Base-by-base conservation (phyloP, 805 yeast species). In the Zygoascus biomembranicola region DNA sequence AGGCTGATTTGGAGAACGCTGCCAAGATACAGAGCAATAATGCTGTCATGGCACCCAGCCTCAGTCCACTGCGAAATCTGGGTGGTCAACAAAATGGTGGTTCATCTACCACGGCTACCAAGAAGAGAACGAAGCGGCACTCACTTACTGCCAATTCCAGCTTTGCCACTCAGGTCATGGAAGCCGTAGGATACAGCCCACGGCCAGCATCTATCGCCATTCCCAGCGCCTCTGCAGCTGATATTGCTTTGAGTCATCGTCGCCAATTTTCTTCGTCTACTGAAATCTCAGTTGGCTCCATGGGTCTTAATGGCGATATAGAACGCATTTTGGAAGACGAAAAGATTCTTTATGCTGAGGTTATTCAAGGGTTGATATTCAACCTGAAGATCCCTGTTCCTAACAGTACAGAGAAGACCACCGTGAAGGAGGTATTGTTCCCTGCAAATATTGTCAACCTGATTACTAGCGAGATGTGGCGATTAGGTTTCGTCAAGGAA, bases 381-480 rank as follows among this genome's bases (percentile, higher is more conserved):
- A 90, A 89, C 10, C 77, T 92, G 69, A 86, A 82, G 69, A 81
- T 90, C 52, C 97, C 98, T 46, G 81, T 84, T 41, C 85, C 95
- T 20, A 86, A 89, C 56, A 88, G 86, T 48, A 90, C 94, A 45
- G 84, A 88, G 47, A 88, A 84, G 63, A 74, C 89, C 59, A 82
- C 90, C 14, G 80, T 88, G 66, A 89, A 90, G 65, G 98, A 94
- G 67, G 95, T 92, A 10, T 75, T 94, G 52, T 94, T 90, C 82
- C 99, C 99, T 28, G 94, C 97, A 1, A 82, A 97, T 75, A 88
- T 94, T 59, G 82, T 94, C 64, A 92, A 94, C 64, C 85, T 94
- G 59, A 85, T 92, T 35, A 75, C 92, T 59, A 84, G 95, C 63
- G 99, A 94, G 69, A 90, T 94, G 98, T 94, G 99, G 99, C 80